Percentiles rank a stretch among this genome's conserved stretches.
phyloP scores from a whole-genome alignment of 768 basidiomycete species.

The Boletus subparvulus region DNA sequence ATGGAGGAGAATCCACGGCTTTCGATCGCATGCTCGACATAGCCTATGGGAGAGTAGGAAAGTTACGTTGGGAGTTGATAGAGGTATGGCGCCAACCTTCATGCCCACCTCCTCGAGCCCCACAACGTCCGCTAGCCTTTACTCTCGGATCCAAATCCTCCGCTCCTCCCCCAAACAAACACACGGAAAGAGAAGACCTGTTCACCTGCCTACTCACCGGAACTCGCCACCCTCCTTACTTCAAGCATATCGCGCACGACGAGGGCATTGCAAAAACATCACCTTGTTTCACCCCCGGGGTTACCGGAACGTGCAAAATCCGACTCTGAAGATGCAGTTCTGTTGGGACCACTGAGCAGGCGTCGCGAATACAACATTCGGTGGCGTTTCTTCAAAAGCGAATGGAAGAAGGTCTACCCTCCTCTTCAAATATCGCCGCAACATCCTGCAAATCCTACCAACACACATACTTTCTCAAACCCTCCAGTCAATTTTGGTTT shows the following conservation, averaged over 20 bases:
- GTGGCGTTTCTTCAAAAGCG: constrained; percentile 58
- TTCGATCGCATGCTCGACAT: constrained; percentile 61
- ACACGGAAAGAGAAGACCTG: constrained; percentile 49
- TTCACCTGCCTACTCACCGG: constrained; percentile 66
- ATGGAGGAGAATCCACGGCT: constrained; percentile 45
- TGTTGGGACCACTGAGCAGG: constrained; percentile 68
- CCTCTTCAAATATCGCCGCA: constrained; percentile 53
- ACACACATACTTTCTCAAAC: constrained; percentile 12
- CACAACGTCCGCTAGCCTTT: constrained; percentile 46
- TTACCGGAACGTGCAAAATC: constrained; percentile 60
- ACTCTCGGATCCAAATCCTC: constrained; percentile 44
- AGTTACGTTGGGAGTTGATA: constrained; percentile 65
- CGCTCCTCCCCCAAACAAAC: constrained; percentile 50
- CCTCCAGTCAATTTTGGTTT: constrained; percentile 40
- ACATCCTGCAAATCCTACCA: constrained; percentile 5
- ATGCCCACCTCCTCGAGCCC: constrained; percentile 1
- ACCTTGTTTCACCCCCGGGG: constrained; percentile 50
- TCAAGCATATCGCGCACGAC: constrained; percentile 46
- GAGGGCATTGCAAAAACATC: constrained; percentile 41
- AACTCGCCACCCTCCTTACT: constrained; percentile 61
- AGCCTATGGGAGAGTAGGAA: constrained; percentile 78
- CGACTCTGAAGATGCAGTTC: constrained; percentile 52
- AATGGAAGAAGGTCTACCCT: constrained; percentile 55
- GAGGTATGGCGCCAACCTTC: constrained; percentile 41
- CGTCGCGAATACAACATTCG: constrained; percentile 73